Base-by-base conservation (phyloP, 2,329 filamentous ascomycete species). In the Claviceps sp. region DNA sequence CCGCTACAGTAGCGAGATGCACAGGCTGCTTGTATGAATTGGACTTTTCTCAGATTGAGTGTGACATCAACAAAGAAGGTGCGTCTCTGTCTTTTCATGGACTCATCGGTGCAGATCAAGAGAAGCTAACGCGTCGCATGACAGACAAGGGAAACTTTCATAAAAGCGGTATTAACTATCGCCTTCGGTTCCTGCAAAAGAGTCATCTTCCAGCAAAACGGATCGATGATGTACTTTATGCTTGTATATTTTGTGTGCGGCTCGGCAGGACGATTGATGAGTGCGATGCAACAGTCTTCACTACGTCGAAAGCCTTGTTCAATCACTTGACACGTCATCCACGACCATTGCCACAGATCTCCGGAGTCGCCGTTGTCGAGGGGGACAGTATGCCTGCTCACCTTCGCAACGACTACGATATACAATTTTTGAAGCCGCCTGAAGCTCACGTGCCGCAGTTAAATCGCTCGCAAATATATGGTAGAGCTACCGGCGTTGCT, bases 221-320 rank as follows among this genome's bases (percentile, higher is more conserved):
- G 14, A 65, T 73, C 16, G 76, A 79, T 44, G 76, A 79, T 54
- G 68, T 74, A 50, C 60, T 77, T 45, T 81, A 77, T 57, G 76
- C 67, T 3, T 81, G 77, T 55, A 56, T 77, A 1, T 79, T 81
- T 58, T 81, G 77, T 59, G 64, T 78, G 4, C 68, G 73, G 5
- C 55, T 66, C 18, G 75, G 75, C 0, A 66, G 60, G n/a, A 78
- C 76, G 0, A 61, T 72, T 2, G 73, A 79, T 48, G 70, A 75
- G 52, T 74, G 73, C 56, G 77, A 81, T 47, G 72, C 77, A 2
- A 80, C 77, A 0, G 73, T 80, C 8, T 80, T 80, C 61, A 75
- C 77, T 59, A 73, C 62, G 46, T 72, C 76, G 47, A 72, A 70
- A 53, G 69, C 76, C 47, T 67, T 80, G 4, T 78, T 79, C 53